Evolutionary conservation across 139 green algal genomes (phyloP), one percentile per base, ranked within the genome.

Genomic region (Auxenochlorella pyrenoidosa): DNA sequence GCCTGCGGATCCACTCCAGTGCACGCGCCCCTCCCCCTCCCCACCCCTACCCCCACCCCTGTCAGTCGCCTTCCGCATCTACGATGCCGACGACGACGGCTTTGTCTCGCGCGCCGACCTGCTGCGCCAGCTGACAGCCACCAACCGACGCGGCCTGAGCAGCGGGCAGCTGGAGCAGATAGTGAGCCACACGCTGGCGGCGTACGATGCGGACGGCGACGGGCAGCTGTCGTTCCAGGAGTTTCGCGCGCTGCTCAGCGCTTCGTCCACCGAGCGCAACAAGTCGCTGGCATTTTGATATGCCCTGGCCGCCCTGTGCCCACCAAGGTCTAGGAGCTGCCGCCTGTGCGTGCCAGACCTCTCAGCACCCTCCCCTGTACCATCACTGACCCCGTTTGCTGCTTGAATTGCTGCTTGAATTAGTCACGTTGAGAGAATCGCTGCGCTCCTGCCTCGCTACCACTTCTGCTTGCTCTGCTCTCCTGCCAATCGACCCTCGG

Each of bases 1-100:
- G 54, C 22, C 54, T 22, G 54, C 22, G 54, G 13, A 8, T 24
- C 18, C 54, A 63, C 54, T 13, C 16, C 15, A 63, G 2, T 3
- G 18, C 13, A 24, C 54, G 16, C 47, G 12, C 47, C 2, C 54
- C 54, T 22, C 15, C 54, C 13, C 54, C 54, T 28, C 30, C 60
- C 30, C 28, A 28, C 43, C 36, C 59, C n/a, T n/a, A n/a, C n/a
- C n/a, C n/a, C n/a, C n/a, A n/a, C n/a, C n/a, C n/a, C n/a, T n/a
- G n/a, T n/a, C 58, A 86, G 58, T 93, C 80, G 88, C 86, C 47
- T 93, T 91, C 63, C 58, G 83, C 54, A 60, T 94, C 16, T 94
- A 89, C 66, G 91, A 94, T 72, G 78, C 78, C 0, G 83, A 94
- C 51, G 65, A 63, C 0, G 91, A 94, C 59, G 88, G 88, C 30